A percentile compares a stretch with the other conserved stretches of the same genome.
phyloP scores from a whole-genome alignment of 306 rosid genomes.

The peach (Prunus persica) region Prunus_persica_NCBIv2 NC_034009.1:44791001-44791500 shows the following conservation, averaged over 20 bases:
- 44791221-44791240: not conserved
- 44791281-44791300: not conserved
- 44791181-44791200: not conserved
- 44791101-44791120: not conserved
- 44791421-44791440: not conserved
- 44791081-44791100: not conserved
- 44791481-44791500: conserved; percentile 92
- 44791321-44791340: not conserved
- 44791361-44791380: not conserved
- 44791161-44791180: not conserved
- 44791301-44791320: not conserved
- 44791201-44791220: not conserved
- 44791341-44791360: not conserved
- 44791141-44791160: not conserved
- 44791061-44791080: not conserved
- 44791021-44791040: not conserved
- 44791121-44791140: not conserved
- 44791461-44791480: conserved; percentile 99
- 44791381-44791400: not conserved
- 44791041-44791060: not conserved
- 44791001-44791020: not conserved
- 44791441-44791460: conserved; percentile 82
- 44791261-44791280: not conserved
- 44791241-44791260: not conserved
- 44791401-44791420: not conserved